Percentiles rank a stretch among this genome's conserved stretches.
These are phyloP conservation scores for Aspergillus cristatus DNA, from an alignment of 495 filamentous ascomycete genomes.

Conservation along the genomic window DNA sequence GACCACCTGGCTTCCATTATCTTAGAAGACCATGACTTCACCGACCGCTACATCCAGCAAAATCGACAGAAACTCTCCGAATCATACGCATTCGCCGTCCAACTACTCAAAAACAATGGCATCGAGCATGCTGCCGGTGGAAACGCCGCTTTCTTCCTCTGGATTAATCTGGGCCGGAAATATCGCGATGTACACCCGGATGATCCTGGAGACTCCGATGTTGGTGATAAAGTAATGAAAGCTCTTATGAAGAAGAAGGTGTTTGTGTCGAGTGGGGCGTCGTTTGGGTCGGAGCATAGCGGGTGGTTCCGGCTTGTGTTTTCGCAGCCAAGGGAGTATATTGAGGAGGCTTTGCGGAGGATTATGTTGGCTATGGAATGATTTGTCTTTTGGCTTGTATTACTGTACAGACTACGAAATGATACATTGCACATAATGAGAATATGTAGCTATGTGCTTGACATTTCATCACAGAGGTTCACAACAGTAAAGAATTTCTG, in stretches of 20 bases:
- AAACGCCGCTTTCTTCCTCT: slow-evolving; percentile 52
- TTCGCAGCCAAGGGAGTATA: slow-evolving; percentile 22
- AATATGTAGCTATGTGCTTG: too few species aligned
- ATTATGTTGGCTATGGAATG: slow-evolving; percentile 22
- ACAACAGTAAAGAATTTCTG: too few species aligned
- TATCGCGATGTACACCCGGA: slow-evolving; percentile 20
- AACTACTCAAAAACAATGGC: not conserved
- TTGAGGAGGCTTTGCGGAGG: slow-evolving; percentile 40
- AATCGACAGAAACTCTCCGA: slow-evolving; percentile 15
- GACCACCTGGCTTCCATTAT: slow-evolving; percentile 36
- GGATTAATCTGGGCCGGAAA: slow-evolving; percentile 43
- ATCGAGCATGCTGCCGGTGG: slow-evolving; percentile 9
- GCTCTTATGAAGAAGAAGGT: slow-evolving; percentile 32
- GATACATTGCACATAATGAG: too few species aligned
- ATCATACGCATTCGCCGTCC: not conserved
- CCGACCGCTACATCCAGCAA: slow-evolving; percentile 33
- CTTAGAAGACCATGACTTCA: slow-evolving; percentile 39
- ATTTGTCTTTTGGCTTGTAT: too few species aligned
- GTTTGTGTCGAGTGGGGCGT: slow-evolving; percentile 31
- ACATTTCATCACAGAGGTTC: too few species aligned
- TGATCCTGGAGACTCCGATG: slow-evolving; percentile 10
- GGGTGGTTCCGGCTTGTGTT: slow-evolving; percentile 49
- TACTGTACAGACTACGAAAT: too few species aligned
- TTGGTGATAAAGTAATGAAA: slow-evolving; percentile 20
- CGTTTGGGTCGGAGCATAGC: slow-evolving; percentile 34